Base-by-base conservation (phyloP, 1,139 yeast species). In the Zhuliangozyma parablackwelliae region DNA sequence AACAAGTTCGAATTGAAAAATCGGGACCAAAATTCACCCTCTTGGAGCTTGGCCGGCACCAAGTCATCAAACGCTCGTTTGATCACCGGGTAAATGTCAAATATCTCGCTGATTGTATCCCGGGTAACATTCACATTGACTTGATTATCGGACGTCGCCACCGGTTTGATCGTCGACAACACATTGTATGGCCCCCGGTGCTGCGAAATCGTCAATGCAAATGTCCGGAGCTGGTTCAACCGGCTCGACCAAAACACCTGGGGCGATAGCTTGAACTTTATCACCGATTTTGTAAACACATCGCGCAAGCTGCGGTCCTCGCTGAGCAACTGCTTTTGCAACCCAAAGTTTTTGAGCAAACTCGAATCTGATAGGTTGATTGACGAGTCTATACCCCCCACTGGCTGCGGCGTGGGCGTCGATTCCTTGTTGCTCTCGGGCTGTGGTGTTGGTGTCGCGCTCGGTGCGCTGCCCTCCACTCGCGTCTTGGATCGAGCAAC, bases 11-110 rank as follows among this genome's bases (percentile, higher is more conserved):
- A 88, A 50, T 87, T 82, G 67, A 92, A 92, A 54, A 92, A 94
- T 44, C 97, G 69, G n/a, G 95, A 85, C 98, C 99, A 92, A 50
- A 92, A 92, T 53, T 86, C 95, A 28, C 94, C 92, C 57, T 90
- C 97, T 35, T 77, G 74, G 43, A 92, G 72, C 45, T 82, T 82
- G 2, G 48, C 52, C 0, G 98, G 98, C 2, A 94, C 98, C 43
- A 82, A 79, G 43, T 92, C 98, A 44, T 79, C 80, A 54, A 84
- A 92, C 1, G 97, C 97, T 45, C 78, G 81, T 42, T 86, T 78
- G n/a, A 92, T 94, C 28, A 90, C 78, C 0, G 98, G 98, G 53
- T 92, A 92, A 42, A 94, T 96, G 36, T 83, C 87, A 54, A 92
- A 90, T 21, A 94, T 89, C 47, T 87, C 96, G 42, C 80, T 82